Conservation (phyloP, 1,139 yeast genomes). For the Nakaseomyces nivariensis region DNA sequence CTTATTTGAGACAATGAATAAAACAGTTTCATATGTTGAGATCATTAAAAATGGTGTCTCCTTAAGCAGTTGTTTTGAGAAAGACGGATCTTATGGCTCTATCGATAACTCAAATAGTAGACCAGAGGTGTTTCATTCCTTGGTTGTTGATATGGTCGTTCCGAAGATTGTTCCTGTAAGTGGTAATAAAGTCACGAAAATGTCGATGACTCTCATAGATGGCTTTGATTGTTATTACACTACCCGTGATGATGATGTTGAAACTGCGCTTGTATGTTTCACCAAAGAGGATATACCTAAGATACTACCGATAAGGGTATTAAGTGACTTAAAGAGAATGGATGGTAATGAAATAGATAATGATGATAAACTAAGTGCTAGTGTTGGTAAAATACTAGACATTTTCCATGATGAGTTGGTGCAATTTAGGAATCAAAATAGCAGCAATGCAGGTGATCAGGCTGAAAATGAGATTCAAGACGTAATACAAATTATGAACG, state of each 20-base stretch:
- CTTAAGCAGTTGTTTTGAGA: constrained; percentile 17
- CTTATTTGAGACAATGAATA: neutral
- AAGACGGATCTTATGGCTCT: constrained; percentile 8
- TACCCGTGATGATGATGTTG: constrained; percentile 15
- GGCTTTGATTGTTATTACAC: constrained; percentile 29
- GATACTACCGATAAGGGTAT: constrained; percentile 24
- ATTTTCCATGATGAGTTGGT: constrained; percentile 27
- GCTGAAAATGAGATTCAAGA: constrained; percentile 25
- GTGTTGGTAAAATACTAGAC: constrained; percentile 21
- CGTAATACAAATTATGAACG: constrained; percentile 47
- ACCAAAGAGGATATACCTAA: constrained; percentile 23
- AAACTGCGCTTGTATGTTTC: constrained; percentile 17
- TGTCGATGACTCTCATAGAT: constrained; percentile 23
- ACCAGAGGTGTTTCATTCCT: constrained; percentile 20
- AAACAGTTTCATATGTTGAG: constrained; percentile 22
- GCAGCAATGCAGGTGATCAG: constrained; percentile 5
- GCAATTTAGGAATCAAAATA: constrained; percentile 18
- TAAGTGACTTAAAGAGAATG: constrained; percentile 23
- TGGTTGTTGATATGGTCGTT: constrained; percentile 23
- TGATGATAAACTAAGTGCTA: constrained; percentile 14
- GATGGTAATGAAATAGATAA: constrained; percentile 12
- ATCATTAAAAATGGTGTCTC: constrained; percentile 16
- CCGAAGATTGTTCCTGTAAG: constrained; percentile 25
- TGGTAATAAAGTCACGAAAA: constrained; percentile 29
- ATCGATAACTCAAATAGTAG: constrained; percentile 6